Conservation (phyloP, 176 grass and related monocot genomes). For the Pontederia paniculata region DNA sequence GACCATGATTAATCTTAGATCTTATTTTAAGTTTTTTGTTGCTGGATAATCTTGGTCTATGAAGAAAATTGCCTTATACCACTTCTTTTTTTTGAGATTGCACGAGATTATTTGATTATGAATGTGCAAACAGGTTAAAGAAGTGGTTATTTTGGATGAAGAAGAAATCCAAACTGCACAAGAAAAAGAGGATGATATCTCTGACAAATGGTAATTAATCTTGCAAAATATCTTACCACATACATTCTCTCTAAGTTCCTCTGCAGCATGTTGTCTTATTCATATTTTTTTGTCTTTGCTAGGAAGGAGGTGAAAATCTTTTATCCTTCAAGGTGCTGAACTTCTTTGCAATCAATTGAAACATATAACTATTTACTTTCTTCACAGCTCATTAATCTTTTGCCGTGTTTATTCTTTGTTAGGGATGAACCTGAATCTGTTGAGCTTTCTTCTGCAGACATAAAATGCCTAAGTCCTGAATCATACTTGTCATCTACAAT, state of each 20-base stretch:
- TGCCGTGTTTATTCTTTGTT: constrained; percentile 14
- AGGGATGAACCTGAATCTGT: constrained; percentile 58
- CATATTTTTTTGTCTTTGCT: constrained; percentile 22
- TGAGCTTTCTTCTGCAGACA: constrained; percentile 58
- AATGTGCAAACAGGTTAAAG: constrained; percentile 31
- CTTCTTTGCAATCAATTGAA: not conserved
- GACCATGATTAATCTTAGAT: too few species aligned
- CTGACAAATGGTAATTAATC: constrained; percentile 39
- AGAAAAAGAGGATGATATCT: constrained; percentile 22
- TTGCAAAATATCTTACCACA: not conserved
- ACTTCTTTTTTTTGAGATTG: not conserved
- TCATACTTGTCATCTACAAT: constrained; percentile 71
- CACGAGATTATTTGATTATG: constrained; percentile 2
- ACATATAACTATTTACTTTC: constrained; percentile 5
- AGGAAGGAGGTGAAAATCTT: constrained; percentile 48
- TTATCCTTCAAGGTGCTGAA: constrained; percentile 73
- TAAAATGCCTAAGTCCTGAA: constrained; percentile 71
- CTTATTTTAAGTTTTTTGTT: too few species aligned
- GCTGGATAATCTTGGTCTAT: not conserved
- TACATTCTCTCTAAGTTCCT: constrained; percentile 15
- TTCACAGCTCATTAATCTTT: constrained; percentile 20
- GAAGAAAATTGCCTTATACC: not conserved
- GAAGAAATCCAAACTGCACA: constrained; percentile 35
- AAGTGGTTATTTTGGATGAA: constrained; percentile 85
- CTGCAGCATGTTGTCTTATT: constrained; percentile 12